phyloP scores from a whole-genome alignment of 805 yeast species.

The Nakazawaea anatomiae region DNA sequence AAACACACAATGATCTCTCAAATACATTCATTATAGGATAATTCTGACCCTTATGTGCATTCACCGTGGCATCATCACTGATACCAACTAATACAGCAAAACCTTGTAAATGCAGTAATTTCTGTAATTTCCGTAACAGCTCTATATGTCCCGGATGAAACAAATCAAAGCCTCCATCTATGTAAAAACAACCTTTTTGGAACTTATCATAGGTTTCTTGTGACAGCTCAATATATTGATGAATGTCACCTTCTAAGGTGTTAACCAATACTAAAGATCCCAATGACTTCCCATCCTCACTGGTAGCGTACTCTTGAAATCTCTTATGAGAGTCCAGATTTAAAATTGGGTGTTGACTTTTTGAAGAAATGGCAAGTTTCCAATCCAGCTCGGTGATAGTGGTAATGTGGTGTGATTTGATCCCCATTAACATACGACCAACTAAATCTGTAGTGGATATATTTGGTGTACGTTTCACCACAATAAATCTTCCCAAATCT shows the following conservation, averaged over 20 bases:
- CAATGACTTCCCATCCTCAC: conserved; percentile 47
- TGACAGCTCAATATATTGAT: conserved; percentile 30
- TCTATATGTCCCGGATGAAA: conserved; percentile 92
- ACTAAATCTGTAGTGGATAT: conserved; percentile 94
- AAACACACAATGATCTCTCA: conserved; percentile 81
- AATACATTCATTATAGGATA: conserved; percentile 83
- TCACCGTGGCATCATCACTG: conserved; percentile 52
- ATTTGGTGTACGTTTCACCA: conserved; percentile 91
- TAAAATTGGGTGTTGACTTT: conserved; percentile 14
- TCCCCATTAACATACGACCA: conserved; percentile 69
- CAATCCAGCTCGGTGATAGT: conserved; percentile 24
- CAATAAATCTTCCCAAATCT: conserved; percentile 76
- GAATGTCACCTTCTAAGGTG: conserved; percentile 23
- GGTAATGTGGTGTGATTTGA: conserved; percentile 51
- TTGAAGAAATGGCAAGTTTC: neutral
- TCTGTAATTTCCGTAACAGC: conserved; percentile 47
- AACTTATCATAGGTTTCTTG: conserved; percentile 14
- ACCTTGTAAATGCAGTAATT: conserved; percentile 27
- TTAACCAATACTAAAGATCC: conserved; percentile 54
- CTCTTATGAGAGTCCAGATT: conserved; percentile 31
- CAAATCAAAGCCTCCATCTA: conserved; percentile 85
- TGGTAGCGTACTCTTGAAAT: conserved; percentile 55
- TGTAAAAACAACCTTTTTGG: conserved; percentile 34
- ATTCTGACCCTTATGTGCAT: conserved; percentile 50
- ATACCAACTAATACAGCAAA: conserved; percentile 63